Conservation (phyloP, 2,329 filamentous ascomycete species). For the Hymenoscyphus occultus region DNA sequence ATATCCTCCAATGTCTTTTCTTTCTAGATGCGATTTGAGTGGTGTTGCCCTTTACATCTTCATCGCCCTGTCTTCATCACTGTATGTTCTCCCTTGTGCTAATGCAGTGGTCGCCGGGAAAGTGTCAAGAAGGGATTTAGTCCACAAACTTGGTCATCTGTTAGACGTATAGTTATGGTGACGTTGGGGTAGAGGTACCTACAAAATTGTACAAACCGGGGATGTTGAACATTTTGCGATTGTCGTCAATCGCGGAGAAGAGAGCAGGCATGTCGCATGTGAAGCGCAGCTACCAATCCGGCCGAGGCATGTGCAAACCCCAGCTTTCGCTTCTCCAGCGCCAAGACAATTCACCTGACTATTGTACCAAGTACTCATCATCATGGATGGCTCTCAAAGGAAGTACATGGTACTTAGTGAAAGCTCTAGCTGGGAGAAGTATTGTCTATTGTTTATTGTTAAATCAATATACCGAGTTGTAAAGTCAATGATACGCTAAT, state of each 20-base stretch:
- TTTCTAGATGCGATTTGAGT: neutral
- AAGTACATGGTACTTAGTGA: no score
- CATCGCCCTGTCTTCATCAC: neutral
- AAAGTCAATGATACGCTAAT: no score
- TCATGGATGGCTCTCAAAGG: neutral
- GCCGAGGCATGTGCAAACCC: constrained; percentile 18
- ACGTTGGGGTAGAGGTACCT: neutral
- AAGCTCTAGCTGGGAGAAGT: no score
- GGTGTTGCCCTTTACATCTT: constrained; percentile 6
- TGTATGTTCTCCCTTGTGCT: neutral
- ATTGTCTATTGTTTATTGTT: no score
- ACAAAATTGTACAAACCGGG: neutral
- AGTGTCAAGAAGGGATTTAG: neutral
- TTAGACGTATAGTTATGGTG: neutral
- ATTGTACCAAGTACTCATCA: neutral
- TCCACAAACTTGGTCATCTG: neutral
- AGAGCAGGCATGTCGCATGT: constrained; percentile 16
- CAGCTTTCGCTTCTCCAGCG: neutral
- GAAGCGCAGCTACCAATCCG: constrained; percentile 2
- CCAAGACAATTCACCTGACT: constrained; percentile 5
- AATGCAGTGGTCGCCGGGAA: neutral
- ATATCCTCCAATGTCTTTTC: neutral
- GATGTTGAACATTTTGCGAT: neutral
- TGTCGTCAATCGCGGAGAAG: neutral
- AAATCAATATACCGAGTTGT: no score